Evolutionary conservation across 2,329 filamentous ascomycete genomes (phyloP).

Genomic region (Penicillium corylophilum): DNA sequence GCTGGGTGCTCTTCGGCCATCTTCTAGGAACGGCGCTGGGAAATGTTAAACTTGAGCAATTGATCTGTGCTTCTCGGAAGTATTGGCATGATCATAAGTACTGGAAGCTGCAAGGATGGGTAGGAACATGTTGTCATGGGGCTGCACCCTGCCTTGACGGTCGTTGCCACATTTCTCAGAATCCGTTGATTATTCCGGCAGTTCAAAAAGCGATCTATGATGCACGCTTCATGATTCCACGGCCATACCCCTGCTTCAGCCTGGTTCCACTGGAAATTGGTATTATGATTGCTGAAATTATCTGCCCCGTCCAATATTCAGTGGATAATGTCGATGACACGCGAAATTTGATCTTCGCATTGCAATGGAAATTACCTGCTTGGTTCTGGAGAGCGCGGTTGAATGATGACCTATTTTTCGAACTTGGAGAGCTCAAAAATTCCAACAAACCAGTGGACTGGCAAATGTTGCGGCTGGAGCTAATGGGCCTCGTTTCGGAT

Average conservation of each 20-base stretch:
- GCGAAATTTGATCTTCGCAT: constrained; percentile 1
- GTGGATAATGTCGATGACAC: not conserved
- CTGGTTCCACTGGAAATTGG: not conserved
- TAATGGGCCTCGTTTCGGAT: constrained; percentile 5
- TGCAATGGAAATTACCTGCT: constrained; percentile 1
- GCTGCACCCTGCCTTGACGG: too few species aligned
- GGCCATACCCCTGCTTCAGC: not conserved
- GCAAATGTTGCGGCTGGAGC: not conserved
- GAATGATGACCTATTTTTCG: not conserved
- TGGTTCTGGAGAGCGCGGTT: constrained; percentile 1
- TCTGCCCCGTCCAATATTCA: constrained; percentile 1
- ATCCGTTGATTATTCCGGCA: not conserved
- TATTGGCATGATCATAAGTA: too few species aligned
- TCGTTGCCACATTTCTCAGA: constrained; percentile 5
- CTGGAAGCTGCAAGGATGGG: too few species aligned
- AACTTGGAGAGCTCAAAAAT: not conserved
- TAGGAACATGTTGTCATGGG: too few species aligned
- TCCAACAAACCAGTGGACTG: not conserved
- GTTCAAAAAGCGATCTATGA: not conserved
- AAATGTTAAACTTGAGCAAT: too few species aligned
- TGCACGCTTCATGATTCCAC: not conserved
- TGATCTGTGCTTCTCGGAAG: too few species aligned
- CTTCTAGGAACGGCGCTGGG: too few species aligned
- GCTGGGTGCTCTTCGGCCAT: too few species aligned
- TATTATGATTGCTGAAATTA: not conserved